Conservation (phyloP, 352 stramenopile species). For the Phytophthora crassamura region DNA sequence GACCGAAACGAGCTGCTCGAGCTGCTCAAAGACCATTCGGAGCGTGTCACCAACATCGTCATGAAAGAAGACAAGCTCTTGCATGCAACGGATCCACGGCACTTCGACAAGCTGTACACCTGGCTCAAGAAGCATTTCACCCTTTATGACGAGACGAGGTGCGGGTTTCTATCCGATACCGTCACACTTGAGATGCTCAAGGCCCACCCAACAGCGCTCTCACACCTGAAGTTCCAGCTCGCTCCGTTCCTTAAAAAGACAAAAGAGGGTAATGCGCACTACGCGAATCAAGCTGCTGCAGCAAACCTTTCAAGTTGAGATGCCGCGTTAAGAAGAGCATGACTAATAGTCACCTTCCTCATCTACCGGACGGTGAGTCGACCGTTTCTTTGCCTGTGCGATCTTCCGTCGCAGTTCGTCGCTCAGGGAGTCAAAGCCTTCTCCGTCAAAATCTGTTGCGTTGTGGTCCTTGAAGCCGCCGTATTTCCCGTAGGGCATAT, state of each 20-base stretch:
- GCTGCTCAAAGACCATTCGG: constrained; percentile 65
- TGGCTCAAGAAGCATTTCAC: constrained; percentile 79
- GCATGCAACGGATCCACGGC: constrained; percentile 36
- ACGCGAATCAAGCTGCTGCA: constrained; percentile 47
- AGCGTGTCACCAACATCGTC: constrained; percentile 16
- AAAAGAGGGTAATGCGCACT: constrained; percentile 55
- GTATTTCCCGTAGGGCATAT: constrained; percentile 24
- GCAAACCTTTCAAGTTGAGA: constrained; percentile 29
- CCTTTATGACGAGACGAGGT: constrained; percentile 46
- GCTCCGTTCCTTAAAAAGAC: constrained; percentile 48
- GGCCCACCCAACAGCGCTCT: constrained; percentile 47
- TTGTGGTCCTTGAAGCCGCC: constrained; percentile 5
- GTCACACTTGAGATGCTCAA: constrained; percentile 54
- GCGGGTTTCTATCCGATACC: constrained; percentile 44
- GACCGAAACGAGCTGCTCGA: constrained; percentile 58
- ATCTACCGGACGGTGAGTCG: constrained; percentile 9
- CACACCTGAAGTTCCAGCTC: constrained; percentile 59
- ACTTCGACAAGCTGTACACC: constrained; percentile 76
- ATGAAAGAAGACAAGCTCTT: constrained; percentile 28
- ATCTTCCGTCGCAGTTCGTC: constrained; percentile 39
- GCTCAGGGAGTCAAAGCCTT: constrained; percentile 38
- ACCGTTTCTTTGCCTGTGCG: constrained; percentile 10
- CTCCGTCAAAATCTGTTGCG: constrained; percentile 12
- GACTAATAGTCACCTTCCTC: constrained; percentile 29
- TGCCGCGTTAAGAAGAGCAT: constrained; percentile 2